Evolutionary conservation across 345 rosid species (phyloP).

Genomic region (Fremontodendron californicum): DNA sequence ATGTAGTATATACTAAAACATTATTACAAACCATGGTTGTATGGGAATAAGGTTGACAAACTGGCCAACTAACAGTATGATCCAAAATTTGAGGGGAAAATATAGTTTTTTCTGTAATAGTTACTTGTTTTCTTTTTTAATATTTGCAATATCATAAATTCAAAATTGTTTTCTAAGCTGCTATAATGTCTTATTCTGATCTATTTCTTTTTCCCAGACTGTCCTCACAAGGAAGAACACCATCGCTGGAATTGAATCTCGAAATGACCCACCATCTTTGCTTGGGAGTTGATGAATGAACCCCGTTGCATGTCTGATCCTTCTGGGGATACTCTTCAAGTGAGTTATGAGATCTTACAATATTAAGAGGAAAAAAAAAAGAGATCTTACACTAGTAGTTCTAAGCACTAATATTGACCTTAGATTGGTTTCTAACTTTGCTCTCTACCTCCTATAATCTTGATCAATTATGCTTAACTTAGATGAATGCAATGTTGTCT

Average conservation of each 20-base stretch:
- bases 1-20: neutral
- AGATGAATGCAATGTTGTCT: too few species aligned
- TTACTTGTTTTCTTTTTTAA: neutral
- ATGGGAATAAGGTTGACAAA: neutral
- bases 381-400: neutral
- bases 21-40: neutral
- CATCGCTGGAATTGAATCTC: too few species aligned
- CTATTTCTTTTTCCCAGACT: too few species aligned
- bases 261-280: conserved; percentile 91
- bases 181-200: neutral
- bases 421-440: neutral
- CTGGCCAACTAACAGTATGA: neutral
- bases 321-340: too few species aligned
- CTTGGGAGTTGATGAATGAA: conserved; percentile 93
- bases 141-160: neutral
- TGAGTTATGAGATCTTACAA: neutral
- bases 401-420: neutral
- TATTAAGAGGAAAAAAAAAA: neutral
- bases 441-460: neutral
- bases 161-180: neutral
- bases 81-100: neutral
- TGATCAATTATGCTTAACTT: neutral
- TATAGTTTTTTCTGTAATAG: neutral
- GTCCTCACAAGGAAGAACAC: too few species aligned
- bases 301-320: conserved; percentile 92